Evolutionary conservation across 495 filamentous ascomycete genomes (phyloP), one percentile per base, ranked within the genome.

Genomic region (Entonaema liquescens): DNA sequence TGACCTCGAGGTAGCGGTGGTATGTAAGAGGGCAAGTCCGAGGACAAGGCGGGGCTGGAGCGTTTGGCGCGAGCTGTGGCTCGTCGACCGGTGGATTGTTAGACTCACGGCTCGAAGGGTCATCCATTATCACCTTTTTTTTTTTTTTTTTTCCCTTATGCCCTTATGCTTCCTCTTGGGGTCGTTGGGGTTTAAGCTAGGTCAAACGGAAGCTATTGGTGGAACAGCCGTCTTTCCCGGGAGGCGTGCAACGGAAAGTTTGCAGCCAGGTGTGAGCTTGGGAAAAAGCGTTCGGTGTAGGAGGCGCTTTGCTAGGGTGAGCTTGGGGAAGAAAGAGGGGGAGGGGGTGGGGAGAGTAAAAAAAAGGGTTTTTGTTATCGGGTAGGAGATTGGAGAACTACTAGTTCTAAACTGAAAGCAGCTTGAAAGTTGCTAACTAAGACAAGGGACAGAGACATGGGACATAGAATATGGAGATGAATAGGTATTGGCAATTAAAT

Each of bases 1-100:
- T 85, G 85, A 81, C 83, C 81, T 70, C 59, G 62, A 70, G 61
- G 58, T 35, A 71, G 63, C 63, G 67, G 59, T 47, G 71, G 66
- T 66, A 70, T 66, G 38, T 60, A 60, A 40, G 71, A 74, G 55
- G 59, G 53, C 63, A 70, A 71, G 60, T 59, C 76, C 47, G 66
- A 71, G 23, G 70, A 62, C 63, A 73, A 72, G 59, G 72, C 64
- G 55, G 70, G 59, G 70, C 62, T 44, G 65, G 35, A 65, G 68
- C 60, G 70, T 69, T 65, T 66, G 71, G 65, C 47, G 68, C 78
- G 59, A 47, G 54, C 21, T 74, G 71, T 74, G 71, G 71, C 71
- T 70, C 71, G 52, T 74, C 71, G 67, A 26, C 62, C 59, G 62
- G 63, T 59, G 62, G 12, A 60, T 63, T 66, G 58, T 62, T 73